Evolutionary conservation across 768 basidiomycete species (phyloP).

Genomic region (Podaxis rugospora): DNA sequence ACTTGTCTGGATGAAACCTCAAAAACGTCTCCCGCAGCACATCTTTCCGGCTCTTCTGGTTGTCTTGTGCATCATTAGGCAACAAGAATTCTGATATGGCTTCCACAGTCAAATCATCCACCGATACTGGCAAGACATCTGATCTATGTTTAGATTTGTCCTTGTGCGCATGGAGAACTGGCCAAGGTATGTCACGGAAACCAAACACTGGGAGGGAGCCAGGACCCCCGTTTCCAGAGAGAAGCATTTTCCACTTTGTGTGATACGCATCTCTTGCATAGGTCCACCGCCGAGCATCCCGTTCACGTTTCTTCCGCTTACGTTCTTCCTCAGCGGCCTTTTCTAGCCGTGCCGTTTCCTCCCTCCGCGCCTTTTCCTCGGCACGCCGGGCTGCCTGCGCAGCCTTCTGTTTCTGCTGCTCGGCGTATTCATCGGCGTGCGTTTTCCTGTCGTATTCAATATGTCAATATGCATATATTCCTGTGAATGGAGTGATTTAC

Average conservation of each 20-base stretch:
- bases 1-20: slow-evolving; percentile 81
- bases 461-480: slow-evolving; percentile 1
- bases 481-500: slow-evolving; percentile 15
- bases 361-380: slow-evolving; percentile 48
- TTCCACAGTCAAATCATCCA: slow-evolving; percentile 52
- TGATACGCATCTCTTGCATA: slow-evolving; percentile 54
- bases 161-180: slow-evolving; percentile 38
- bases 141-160: slow-evolving; percentile 16
- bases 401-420: slow-evolving; percentile 53
- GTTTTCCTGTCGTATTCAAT: slow-evolving; percentile 44
- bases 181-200: slow-evolving; percentile 74
- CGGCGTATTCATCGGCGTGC: slow-evolving; percentile 63
- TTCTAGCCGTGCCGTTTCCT: slow-evolving; percentile 49
- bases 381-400: slow-evolving; percentile 47
- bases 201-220: slow-evolving; percentile 26
- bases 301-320: slow-evolving; percentile 42
- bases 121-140: slow-evolving; percentile 16
- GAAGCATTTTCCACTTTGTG: slow-evolving; percentile 48
- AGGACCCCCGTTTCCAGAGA: slow-evolving; percentile 25
- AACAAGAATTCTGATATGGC: slow-evolving; percentile 58
- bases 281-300: slow-evolving; percentile 36
- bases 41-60: slow-evolving; percentile 51
- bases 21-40: slow-evolving; percentile 63
- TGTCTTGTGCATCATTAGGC: slow-evolving; percentile 19
- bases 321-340: slow-evolving; percentile 50